phyloP scores from a whole-genome alignment of 1,284 basidiomycete species.

The Naganishia liquefaciens region DNA sequence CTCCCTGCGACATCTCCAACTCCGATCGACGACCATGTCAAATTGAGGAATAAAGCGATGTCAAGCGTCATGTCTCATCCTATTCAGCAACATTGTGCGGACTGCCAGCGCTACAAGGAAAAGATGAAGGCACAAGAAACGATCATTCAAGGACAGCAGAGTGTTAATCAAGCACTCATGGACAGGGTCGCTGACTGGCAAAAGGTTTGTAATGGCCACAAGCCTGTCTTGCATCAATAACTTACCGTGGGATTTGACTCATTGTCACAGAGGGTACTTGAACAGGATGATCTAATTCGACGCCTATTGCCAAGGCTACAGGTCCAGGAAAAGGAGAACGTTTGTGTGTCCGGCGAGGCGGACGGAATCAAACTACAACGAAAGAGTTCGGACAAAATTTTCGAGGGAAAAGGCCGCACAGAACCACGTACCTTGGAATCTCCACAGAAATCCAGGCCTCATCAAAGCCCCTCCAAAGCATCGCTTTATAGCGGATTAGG shows the following conservation, averaged over 20 bases:
- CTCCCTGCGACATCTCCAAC: slow-evolving; percentile 20
- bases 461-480: slow-evolving; percentile 21
- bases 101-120: slow-evolving; percentile 31
- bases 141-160: slow-evolving; percentile 48
- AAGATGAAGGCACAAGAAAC: slow-evolving; percentile 49
- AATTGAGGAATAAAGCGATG: not conserved
- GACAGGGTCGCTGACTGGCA: slow-evolving; percentile 50
- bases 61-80: not conserved
- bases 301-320: slow-evolving; percentile 40
- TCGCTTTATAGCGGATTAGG: slow-evolving; percentile 18
- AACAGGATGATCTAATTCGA: slow-evolving; percentile 48
- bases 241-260: not conserved
- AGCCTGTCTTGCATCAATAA: not conserved
- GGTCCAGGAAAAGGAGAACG: slow-evolving; percentile 16
- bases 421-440: slow-evolving; percentile 30
- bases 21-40: not conserved
- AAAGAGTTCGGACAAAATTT: slow-evolving; percentile 8
- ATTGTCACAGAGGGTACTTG: slow-evolving; percentile 44
- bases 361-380: not conserved
- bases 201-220: slow-evolving; percentile 38
- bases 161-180: slow-evolving; percentile 48
- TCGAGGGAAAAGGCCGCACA: no score
- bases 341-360: not conserved
- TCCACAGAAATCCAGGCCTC: slow-evolving; percentile 40
- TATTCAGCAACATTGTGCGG: slow-evolving; percentile 18